A percentile compares a stretch with the other conserved stretches of the same genome.
These are phyloP conservation scores for Shiraia sp. DNA, from an alignment of 2,329 filamentous ascomycete genomes.

Conservation along the genomic window DNA sequence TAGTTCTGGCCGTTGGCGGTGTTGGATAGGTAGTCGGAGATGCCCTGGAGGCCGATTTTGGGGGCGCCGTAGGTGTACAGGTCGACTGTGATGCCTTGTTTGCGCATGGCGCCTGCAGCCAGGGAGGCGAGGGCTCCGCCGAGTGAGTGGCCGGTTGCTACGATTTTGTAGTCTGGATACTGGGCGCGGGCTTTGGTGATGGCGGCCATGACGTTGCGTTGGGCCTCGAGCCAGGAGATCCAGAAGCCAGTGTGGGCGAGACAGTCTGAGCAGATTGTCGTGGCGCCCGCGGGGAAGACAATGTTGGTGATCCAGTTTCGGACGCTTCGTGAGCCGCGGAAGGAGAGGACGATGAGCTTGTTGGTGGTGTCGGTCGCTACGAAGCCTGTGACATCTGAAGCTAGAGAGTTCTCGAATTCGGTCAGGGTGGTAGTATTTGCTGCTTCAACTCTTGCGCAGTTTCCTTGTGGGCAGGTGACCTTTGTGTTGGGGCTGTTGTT, in stretches of 20 bases:
- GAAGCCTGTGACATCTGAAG: slow-evolving; percentile 53
- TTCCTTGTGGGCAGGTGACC: slow-evolving; percentile 50
- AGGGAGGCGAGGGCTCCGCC: slow-evolving; percentile 68
- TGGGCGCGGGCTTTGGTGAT: slow-evolving; percentile 50
- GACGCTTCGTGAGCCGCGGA: slow-evolving; percentile 62
- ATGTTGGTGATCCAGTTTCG: slow-evolving; percentile 66
- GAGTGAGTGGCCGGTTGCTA: slow-evolving; percentile 70
- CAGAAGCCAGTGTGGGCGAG: slow-evolving; percentile 62
- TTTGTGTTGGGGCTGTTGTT: slow-evolving; percentile 50
- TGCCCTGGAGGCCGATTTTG: slow-evolving; percentile 62
- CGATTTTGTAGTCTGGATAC: slow-evolving; percentile 58
- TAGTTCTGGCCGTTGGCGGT: slow-evolving; percentile 59
- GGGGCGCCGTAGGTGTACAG: slow-evolving; percentile 71
- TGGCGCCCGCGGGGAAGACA: slow-evolving; percentile 48
- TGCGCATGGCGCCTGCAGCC: slow-evolving; percentile 60
- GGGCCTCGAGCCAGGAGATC: slow-evolving; percentile 61
- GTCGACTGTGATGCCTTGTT: slow-evolving; percentile 53
- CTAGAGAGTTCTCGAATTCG: slow-evolving; percentile 52
- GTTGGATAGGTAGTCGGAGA: slow-evolving; percentile 58
- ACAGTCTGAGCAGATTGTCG: slow-evolving; percentile 53
- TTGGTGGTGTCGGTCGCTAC: slow-evolving; percentile 53
- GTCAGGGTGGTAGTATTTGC: slow-evolving; percentile 51
- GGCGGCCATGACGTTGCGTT: slow-evolving; percentile 46
- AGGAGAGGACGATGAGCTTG: slow-evolving; percentile 61
- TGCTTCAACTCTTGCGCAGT: slow-evolving; percentile 54